These are phyloP conservation scores for Nannizziopsis barbatae DNA, from an alignment of 2,329 filamentous ascomycete species.

Conservation along the genomic window DNA sequence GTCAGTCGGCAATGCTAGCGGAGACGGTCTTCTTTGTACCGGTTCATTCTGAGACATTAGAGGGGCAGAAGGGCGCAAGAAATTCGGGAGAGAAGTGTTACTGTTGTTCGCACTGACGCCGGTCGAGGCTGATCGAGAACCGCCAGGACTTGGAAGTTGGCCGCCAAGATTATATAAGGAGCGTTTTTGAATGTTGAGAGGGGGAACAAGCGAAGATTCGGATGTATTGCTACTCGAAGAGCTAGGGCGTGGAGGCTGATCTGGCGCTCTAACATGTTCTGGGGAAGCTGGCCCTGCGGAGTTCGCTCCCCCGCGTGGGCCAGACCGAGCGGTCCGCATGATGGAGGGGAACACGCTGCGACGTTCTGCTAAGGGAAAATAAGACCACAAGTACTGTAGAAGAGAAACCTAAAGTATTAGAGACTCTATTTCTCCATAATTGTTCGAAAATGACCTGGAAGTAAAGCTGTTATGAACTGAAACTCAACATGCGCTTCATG, in stretches of 20 bases:
- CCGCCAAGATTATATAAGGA: conserved; percentile 27
- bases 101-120: conserved; percentile 24
- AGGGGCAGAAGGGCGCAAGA: conserved; percentile 26
- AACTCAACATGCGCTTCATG: not conserved
- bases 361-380: not conserved
- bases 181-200: conserved; percentile 33
- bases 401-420: not conserved
- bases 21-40: conserved; percentile 27
- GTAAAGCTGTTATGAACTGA: not conserved
- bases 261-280: conserved; percentile 10
- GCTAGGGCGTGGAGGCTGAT: conserved; percentile 28
- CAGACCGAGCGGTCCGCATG: conserved; percentile 9
- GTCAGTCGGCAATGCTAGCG: conserved; percentile 25
- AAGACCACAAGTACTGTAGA: not conserved
- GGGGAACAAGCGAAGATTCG: conserved; percentile 33
- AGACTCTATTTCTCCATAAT: not conserved
- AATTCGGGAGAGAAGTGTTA: conserved; percentile 26
- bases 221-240: conserved; percentile 40
- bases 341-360: not conserved
- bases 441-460: too few relatives aligned
- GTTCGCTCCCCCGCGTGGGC: conserved; percentile 15
- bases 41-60: conserved; percentile 32
- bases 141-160: conserved; percentile 20
- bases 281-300: conserved; percentile 17
- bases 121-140: conserved; percentile 22